Percentiles rank a stretch among this genome's conserved stretches.
phyloP scores from a whole-genome alignment of 345 rosid species.

The Eucalyptus curtisii region DNA sequence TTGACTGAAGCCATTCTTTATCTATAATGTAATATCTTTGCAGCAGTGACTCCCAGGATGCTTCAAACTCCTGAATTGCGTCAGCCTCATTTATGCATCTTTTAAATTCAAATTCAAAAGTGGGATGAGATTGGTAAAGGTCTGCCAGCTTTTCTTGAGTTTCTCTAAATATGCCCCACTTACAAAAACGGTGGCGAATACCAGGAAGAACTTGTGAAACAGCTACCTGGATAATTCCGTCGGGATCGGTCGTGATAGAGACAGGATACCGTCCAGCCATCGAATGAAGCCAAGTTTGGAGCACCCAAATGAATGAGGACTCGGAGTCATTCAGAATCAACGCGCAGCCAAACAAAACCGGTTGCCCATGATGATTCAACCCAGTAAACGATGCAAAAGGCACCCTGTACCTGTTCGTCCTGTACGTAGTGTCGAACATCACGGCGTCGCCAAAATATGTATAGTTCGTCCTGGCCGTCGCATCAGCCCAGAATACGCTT shows the following conservation, averaged over 20 bases:
- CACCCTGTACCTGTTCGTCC: conserved; percentile 18
- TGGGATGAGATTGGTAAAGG: conserved; percentile 42
- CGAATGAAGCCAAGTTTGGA: conserved; percentile 67
- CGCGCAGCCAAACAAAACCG: conserved; percentile 66
- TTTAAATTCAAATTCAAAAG: conserved; percentile 51
- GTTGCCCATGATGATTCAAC: conserved; percentile 66
- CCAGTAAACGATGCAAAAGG: conserved; percentile 74
- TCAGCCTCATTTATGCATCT: conserved; percentile 44
- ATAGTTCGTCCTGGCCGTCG: conserved; percentile 41
- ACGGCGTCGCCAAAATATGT: conserved; percentile 50
- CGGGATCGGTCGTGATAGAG: conserved; percentile 65
- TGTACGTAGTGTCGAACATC: conserved; percentile 39
- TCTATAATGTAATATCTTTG: conserved; percentile 39
- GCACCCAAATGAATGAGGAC: conserved; percentile 54
- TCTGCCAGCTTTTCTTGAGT: conserved; percentile 52
- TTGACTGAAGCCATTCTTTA: conserved; percentile 56
- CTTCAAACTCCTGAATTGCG: conserved; percentile 50
- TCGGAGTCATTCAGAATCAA: conserved; percentile 48
- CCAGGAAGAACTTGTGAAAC: conserved; percentile 44
- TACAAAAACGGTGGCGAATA: conserved; percentile 46
- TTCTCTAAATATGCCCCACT: conserved; percentile 39
- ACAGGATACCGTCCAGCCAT: conserved; percentile 53
- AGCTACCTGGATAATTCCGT: conserved; percentile 41
- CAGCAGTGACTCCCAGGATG: conserved; percentile 42
- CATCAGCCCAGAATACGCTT: conserved; percentile 68